phyloP scores from a whole-genome alignment of 2,329 filamentous ascomycete species.

The Pseudocercospora pini-densiflorae region DNA sequence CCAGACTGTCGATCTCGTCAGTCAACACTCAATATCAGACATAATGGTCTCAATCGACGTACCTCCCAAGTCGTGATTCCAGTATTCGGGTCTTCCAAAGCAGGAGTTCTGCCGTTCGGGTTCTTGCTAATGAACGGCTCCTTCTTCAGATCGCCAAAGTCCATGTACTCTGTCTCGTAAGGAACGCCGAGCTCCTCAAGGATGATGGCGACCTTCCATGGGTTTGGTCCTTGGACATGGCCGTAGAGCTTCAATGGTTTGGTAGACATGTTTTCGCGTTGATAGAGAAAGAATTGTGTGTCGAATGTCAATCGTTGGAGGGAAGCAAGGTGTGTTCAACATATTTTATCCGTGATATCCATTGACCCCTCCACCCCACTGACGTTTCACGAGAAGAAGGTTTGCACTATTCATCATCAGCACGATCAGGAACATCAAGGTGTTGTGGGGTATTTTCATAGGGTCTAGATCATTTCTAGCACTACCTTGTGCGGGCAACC shows the following conservation, averaged over 20 bases:
- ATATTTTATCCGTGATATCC: neutral
- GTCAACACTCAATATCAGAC: neutral
- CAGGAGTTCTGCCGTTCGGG: slow-evolving; percentile 49
- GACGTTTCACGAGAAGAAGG: slow-evolving; percentile 1
- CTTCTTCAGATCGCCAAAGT: slow-evolving; percentile 48
- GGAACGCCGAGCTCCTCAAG: slow-evolving; percentile 51
- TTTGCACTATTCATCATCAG: slow-evolving; percentile 12
- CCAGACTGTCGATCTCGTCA: slow-evolving; percentile 21
- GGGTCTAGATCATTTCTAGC: too few relatives aligned
- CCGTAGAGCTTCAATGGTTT: slow-evolving; percentile 38
- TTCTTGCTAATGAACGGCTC: slow-evolving; percentile 46
- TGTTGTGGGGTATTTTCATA: neutral
- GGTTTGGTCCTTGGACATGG: slow-evolving; percentile 44
- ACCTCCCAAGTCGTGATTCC: slow-evolving; percentile 45
- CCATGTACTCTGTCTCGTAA: slow-evolving; percentile 44
- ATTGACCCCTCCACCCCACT: slow-evolving; percentile 2
- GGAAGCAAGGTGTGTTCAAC: neutral
- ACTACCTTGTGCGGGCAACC: too few relatives aligned
- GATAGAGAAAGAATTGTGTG: neutral
- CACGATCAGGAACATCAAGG: neutral
- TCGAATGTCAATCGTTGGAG: neutral
- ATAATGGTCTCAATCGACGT: neutral
- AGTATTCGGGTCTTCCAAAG: slow-evolving; percentile 53
- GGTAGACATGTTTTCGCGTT: slow-evolving; percentile 20
- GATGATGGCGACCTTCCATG: slow-evolving; percentile 51